A percentile compares a stretch with the other conserved stretches of the same genome.
Conservation (phyloP, 208 protist genomes). For the Porcisia hertigi region DNA sequence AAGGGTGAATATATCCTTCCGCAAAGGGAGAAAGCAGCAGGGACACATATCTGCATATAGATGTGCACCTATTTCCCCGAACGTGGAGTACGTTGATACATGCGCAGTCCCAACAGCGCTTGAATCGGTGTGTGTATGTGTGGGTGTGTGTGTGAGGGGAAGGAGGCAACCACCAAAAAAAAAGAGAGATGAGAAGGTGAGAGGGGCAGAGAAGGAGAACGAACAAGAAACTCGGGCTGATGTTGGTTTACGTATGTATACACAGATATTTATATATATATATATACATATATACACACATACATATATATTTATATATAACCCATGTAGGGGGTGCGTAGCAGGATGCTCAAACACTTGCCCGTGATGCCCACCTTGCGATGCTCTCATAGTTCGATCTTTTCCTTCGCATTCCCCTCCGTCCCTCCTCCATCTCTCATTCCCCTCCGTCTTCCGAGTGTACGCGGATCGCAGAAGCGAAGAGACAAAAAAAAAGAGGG, state of each 20-base stretch:
- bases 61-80: no score
- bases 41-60: no score
- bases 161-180: no score
- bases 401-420: background rate
- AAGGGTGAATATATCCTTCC: no score
- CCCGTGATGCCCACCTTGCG: background rate
- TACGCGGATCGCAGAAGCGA: background rate
- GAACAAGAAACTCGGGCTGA: slow-evolving; percentile 14
- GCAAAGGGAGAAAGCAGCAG: no score
- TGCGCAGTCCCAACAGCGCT: no score
- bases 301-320: background rate
- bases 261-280: background rate
- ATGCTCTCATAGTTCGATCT: background rate
- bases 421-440: background rate
- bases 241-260: background rate
- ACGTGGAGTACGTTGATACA: no score
- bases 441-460: background rate
- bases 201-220: slow-evolving; percentile 13
- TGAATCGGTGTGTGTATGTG: background rate
- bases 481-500: slow-evolving; percentile 3
- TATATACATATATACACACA: background rate
- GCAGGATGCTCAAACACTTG: background rate
- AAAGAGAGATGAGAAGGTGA: slow-evolving; percentile 6
- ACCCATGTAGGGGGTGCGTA: background rate
- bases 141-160: background rate